Conservation (phyloP, 345 rosid species). For the Crucihimalaya himalaica region DNA sequence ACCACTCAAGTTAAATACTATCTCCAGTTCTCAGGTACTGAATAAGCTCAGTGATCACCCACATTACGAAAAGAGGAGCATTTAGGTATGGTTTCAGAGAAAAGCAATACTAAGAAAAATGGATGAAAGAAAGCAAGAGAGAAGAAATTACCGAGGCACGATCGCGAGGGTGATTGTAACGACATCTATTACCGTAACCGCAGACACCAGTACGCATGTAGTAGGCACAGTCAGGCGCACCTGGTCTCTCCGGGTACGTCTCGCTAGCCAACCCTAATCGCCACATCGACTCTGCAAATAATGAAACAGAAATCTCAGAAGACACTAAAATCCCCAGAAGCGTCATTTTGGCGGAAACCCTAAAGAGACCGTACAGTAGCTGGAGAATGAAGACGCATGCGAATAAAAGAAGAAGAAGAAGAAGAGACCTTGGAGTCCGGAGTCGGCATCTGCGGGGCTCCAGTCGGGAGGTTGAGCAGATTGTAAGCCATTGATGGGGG, state of each 20-base stretch:
- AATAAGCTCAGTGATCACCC: background rate
- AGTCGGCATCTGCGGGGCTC: slow-evolving; percentile 54
- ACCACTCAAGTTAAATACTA: slow-evolving; percentile 1
- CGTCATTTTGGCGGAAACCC: slow-evolving; percentile 42
- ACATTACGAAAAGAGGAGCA: slow-evolving; percentile 21
- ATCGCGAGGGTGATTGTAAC: slow-evolving; percentile 94
- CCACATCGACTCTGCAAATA: slow-evolving; percentile 78
- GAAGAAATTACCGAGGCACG: slow-evolving; percentile 62
- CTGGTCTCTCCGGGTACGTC: slow-evolving; percentile 80
- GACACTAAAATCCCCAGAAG: slow-evolving; percentile 19
- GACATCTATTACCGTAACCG: slow-evolving; percentile 80
- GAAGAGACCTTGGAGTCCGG: slow-evolving; percentile 62
- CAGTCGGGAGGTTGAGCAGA: slow-evolving; percentile 61
- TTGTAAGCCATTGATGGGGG: slow-evolving; percentile 57
- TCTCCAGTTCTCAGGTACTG: background rate
- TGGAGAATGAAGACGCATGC: slow-evolving; percentile 14
- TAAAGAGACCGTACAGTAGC: background rate
- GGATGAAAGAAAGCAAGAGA: background rate
- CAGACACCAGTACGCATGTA: slow-evolving; percentile 94
- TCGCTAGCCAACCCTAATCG: slow-evolving; percentile 54
- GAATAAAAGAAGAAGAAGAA: slow-evolving; percentile 21
- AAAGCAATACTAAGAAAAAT: background rate
- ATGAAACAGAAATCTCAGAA: slow-evolving; percentile 38
- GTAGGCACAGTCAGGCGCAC: slow-evolving; percentile 85
- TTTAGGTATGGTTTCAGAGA: background rate